These are phyloP conservation scores for Rhodomyrtus psidioides DNA, from an alignment of 441 rosid species.

Conservation along the genomic window DNA sequence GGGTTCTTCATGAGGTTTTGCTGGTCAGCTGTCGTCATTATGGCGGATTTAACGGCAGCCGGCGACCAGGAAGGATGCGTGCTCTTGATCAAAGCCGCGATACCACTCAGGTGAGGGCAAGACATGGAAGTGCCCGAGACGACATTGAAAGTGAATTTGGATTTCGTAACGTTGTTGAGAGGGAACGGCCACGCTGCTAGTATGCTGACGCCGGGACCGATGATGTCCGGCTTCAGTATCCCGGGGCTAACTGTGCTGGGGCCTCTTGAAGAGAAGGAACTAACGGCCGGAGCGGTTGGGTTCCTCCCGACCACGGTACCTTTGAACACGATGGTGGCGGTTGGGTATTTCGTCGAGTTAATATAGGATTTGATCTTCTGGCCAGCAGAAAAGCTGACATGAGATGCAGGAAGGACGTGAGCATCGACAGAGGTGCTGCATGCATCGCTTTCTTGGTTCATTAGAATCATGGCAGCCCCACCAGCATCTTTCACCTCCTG, in stretches of 20 bases:
- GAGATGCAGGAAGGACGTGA: conserved; percentile 45
- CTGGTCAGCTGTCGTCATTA: conserved; percentile 26
- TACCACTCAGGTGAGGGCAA: conserved; percentile 34
- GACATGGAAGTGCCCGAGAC: conserved; percentile 38
- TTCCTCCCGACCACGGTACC: conserved; percentile 33
- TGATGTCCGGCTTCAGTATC: conserved; percentile 39
- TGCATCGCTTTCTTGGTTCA: conserved; percentile 12
- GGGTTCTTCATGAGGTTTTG: conserved; percentile 24
- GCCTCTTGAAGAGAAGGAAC: conserved; percentile 44
- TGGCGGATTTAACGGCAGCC: conserved; percentile 32
- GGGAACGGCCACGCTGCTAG: conserved; percentile 46
- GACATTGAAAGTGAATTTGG: conserved; percentile 25
- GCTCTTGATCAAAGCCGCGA: conserved; percentile 24
- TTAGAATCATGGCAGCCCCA: conserved; percentile 30
- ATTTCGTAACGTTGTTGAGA: conserved; percentile 14
- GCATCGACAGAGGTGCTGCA: conserved; percentile 21
- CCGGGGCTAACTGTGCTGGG: conserved; percentile 34
- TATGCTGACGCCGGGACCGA: conserved; percentile 35
- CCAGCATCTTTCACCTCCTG: conserved; percentile 29
- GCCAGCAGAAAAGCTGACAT: conserved; percentile 27
- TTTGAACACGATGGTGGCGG: conserved; percentile 28
- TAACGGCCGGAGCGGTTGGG: conserved; percentile 20
- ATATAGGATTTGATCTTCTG: conserved; percentile 36
- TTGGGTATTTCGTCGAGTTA: conserved; percentile 22
- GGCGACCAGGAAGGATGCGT: conserved; percentile 31